Evolutionary conservation across 371 early-diverging fungal species (phyloP), one percentile per base, ranked within the genome.

Genomic region (Entomophthora muscae): DNA sequence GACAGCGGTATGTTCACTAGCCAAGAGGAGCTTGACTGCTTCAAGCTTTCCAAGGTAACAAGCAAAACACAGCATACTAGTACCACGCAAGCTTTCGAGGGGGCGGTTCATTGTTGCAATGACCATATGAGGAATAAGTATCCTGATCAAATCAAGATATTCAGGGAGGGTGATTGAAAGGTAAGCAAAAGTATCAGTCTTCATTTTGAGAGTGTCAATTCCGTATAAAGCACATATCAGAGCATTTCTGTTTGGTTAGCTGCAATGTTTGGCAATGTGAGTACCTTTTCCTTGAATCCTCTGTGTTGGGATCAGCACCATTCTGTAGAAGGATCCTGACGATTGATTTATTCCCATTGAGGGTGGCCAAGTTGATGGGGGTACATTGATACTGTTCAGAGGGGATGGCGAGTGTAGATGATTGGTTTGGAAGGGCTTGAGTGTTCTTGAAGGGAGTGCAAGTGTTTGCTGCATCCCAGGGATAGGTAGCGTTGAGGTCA

Each of bases 61-160:
- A 12, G 83, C 83, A 29, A 86, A 68, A 68, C 84, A 85, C n/a
- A 86, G 75, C 17, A 84, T 83, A 10, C 84, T 86, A 56, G 85
- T 84, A 1, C 87, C 87, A 58, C 77, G 75, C 66, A 77, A 77
- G 66, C 80, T 83, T 55, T 78, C 75, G 65, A 85, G 83, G 27
- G 87, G 83, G 1, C 77, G 71, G 65, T 85, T 79, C 32, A 84
- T 65, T 0, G 75, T 80, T 21, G 77, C 74, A 63, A 73, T 74
- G 52, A 71, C 74, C 3, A 80, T 67, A 52, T 77, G 79, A 1
- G 79, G 81, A 22, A 85, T 66, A 24, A 80, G 74, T 61, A 78
- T 74, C 28, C 78, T 77, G 66, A 80, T 75, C 58, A 83, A 78
- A 26, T 75, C 73, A 7, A 81, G 68, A 64, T 85, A 83, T 21